Base-by-base conservation (phyloP, 2,329 filamentous ascomycete species). In the Metarhizium anisopliae region DNA sequence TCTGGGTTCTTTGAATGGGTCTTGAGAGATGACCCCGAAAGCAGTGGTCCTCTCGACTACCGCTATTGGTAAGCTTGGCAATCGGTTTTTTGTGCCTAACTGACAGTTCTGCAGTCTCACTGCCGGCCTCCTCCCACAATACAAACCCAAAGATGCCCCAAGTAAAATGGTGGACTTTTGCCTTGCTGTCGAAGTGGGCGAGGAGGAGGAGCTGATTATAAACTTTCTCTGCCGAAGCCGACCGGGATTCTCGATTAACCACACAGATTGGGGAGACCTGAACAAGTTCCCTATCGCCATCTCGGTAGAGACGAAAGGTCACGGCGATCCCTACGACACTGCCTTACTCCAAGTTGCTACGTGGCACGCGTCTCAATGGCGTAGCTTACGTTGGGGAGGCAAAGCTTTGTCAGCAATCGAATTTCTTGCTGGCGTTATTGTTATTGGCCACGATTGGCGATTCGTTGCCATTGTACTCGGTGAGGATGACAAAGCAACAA, bases 281-380 rank as follows among this genome's bases (percentile, higher is more conserved):
- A 36, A 36, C 55, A 58, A 57, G 35, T 25, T 56, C 35, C 61
- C 59, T 5, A 61, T 63, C 14, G 57, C 50, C 25, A 51, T 61
- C 7, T 60, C 59, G 16, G 51, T 63, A 38, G 56, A 59, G 49
- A 60, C 57, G 2, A 62, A 62, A 53, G 53, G 55, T 11, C 55
- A 56, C 7, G 55, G 52, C 4, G 59, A 55, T 29, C 13, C 56
- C 2, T 52, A 36, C 35, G 55, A 56, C 14, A 53, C 45, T 36
- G 57, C 57, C 1, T 16, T 60, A 2, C 38, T 59, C 7, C 57
- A 62, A 55, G 58, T 62, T 32, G 57, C 54, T 2, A 59, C 51
- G 7, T 61, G 61, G 59, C 59, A 62, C 36, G 38, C 59, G 14
- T 30, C 57, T 14, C 56, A 61, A 42, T 59, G 54, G 55, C 29